Evolutionary conservation across 768 basidiomycete genomes (phyloP).

Genomic region (Tephrocybe sp.): DNA sequence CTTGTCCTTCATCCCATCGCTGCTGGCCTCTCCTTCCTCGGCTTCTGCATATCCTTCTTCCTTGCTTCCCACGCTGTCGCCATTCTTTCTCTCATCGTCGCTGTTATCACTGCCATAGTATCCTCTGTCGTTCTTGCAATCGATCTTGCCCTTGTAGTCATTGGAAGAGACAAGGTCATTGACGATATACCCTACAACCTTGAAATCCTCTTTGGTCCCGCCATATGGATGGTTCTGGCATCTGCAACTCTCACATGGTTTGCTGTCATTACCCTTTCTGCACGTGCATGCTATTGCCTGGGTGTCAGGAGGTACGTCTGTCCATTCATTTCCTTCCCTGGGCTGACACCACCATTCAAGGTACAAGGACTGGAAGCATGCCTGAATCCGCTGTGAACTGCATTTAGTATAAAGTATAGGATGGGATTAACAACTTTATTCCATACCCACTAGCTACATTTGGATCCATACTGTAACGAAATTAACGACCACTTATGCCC

Average conservation of each 20-base stretch:
- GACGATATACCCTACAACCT: conserved; percentile 38
- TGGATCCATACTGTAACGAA: not conserved
- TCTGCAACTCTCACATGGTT: conserved; percentile 57
- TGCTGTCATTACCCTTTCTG: conserved; percentile 57
- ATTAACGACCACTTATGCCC: too few relatives aligned
- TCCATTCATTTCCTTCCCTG: not conserved
- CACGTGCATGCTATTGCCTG: conserved; percentile 65
- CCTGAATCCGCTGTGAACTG: too few relatives aligned
- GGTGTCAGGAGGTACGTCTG: conserved; percentile 47
- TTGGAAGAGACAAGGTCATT: conserved; percentile 43
- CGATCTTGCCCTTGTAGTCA: conserved; percentile 60
- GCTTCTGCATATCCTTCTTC: conserved; percentile 53
- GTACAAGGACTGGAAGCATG: not conserved
- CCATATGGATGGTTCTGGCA: conserved; percentile 67
- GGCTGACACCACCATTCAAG: not conserved
- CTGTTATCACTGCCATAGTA: conserved; percentile 55
- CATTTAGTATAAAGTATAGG: too few relatives aligned
- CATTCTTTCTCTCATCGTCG: conserved; percentile 55
- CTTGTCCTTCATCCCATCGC: conserved; percentile 70
- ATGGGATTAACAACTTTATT: not conserved
- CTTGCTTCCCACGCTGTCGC: conserved; percentile 52
- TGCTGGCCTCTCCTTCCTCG: conserved; percentile 55
- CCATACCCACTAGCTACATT: not conserved
- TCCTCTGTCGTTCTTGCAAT: conserved; percentile 53
- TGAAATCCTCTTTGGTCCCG: conserved; percentile 58